These are phyloP conservation scores for Chlamydomonas sp. DNA, from an alignment of 139 green algal species.

Conservation along the genomic window DNA sequence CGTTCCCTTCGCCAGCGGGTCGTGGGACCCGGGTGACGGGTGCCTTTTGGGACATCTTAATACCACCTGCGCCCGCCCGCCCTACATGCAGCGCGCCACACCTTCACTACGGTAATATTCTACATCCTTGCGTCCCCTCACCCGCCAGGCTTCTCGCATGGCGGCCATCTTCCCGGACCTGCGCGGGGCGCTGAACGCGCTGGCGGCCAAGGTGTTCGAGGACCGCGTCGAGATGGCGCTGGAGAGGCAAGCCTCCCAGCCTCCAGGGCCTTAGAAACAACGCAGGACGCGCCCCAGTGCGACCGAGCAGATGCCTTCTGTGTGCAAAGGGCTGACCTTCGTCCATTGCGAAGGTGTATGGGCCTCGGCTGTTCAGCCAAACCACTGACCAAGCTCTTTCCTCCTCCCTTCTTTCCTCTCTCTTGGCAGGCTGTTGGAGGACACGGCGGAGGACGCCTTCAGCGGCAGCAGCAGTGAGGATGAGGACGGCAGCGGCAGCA, in stretches of 20 bases:
- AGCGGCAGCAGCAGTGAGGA: constrained; percentile 18
- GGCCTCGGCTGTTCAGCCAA: neutral
- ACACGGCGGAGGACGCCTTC: constrained; percentile 35
- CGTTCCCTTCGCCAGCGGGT: no score
- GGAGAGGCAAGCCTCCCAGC: neutral
- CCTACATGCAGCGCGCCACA: no score
- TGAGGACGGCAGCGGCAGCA: neutral
- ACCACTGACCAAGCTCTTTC: no score
- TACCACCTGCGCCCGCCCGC: no score
- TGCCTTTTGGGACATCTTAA: no score
- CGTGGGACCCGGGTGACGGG: no score
- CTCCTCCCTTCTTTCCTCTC: no score
- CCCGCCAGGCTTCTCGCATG: constrained; percentile 13
- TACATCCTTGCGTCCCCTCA: neutral
- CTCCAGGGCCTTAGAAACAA: no score
- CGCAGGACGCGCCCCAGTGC: no score
- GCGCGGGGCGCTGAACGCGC: neutral
- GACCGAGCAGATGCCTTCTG: no score
- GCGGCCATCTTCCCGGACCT: neutral
- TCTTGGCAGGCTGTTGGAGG: constrained; percentile 22
- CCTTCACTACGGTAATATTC: no score
- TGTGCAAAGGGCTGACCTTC: no score
- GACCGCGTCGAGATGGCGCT: constrained; percentile 16
- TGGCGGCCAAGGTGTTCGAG: constrained; percentile 19
- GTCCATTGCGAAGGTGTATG: neutral